phyloP scores from a whole-genome alignment of 148 eudicot genomes.

The Chenopodium album region DNA sequence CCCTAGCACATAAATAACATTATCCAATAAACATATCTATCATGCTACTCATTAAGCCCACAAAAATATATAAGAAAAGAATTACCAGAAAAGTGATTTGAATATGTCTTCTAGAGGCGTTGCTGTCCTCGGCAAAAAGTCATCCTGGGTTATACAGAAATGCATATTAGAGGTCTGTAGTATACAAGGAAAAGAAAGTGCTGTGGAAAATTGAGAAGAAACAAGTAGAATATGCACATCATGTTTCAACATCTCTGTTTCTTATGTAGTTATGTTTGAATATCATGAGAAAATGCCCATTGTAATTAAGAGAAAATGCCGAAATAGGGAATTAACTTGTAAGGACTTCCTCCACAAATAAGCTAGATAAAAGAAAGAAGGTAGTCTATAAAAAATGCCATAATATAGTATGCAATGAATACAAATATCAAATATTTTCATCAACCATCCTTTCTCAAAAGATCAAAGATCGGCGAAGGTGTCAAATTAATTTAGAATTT shows the following conservation, averaged over 20 bases:
- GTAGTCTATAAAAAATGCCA: too few species aligned
- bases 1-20: not conserved
- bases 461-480: not conserved
- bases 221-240: not conserved
- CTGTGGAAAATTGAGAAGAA: not conserved
- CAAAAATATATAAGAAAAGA: not conserved
- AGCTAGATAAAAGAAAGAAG: not conserved
- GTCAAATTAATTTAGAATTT: not conserved
- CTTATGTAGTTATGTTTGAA: not conserved
- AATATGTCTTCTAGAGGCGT: constrained; percentile 97
- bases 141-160: constrained; percentile 57
- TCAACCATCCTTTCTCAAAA: not conserved
- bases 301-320: not conserved
- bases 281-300: not conserved
- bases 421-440: not conserved
- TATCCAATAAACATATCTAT: not conserved
- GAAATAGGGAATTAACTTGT: not conserved
- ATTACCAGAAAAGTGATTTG: constrained; percentile 93
- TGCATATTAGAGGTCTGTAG: constrained; percentile 5
- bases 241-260: not conserved
- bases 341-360: too few species aligned
- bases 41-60: not conserved
- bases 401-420: not conserved
- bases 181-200: constrained; percentile 1
- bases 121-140: constrained; percentile 97